A percentile compares a stretch with the other conserved stretches of the same genome.
These are phyloP conservation scores for Acrasis kona DNA, from an alignment of 78 protist species.

Conservation along the genomic window DNA sequence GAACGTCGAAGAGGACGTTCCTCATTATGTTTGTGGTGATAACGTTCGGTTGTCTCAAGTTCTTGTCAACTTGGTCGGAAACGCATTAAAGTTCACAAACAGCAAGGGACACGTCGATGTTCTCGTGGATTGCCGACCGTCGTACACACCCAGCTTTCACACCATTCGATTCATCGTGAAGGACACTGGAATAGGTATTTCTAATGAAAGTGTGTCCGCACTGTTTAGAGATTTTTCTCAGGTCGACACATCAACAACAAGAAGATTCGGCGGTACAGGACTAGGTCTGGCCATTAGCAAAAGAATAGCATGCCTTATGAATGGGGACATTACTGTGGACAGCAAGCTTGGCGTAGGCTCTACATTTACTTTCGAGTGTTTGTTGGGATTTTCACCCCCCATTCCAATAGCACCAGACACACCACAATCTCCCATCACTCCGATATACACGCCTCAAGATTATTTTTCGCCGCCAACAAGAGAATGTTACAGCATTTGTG, in stretches of 20 bases:
- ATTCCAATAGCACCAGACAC: too few species aligned
- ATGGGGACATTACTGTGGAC: background rate
- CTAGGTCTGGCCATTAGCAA: background rate
- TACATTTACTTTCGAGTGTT: background rate
- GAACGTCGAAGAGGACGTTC: background rate
- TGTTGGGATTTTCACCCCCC: too few species aligned
- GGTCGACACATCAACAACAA: background rate
- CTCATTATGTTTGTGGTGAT: background rate
- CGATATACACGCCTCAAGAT: too few species aligned
- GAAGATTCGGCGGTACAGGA: background rate
- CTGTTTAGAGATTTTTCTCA: background rate
- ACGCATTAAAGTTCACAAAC: background rate
- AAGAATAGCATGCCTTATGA: background rate
- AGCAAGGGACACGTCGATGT: constrained; percentile 1
- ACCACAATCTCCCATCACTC: too few species aligned
- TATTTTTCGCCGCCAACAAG: too few species aligned
- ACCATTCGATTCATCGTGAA: background rate
- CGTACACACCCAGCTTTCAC: too few species aligned
- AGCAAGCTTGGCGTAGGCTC: background rate
- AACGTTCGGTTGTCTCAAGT: background rate
- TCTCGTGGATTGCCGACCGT: too few species aligned
- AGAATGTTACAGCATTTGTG: too few species aligned
- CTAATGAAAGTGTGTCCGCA: background rate
- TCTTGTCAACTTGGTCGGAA: background rate
- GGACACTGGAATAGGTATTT: constrained; percentile 8